Conservation (phyloP, 116 monocot genomes). For the Zostera marina region DNA sequence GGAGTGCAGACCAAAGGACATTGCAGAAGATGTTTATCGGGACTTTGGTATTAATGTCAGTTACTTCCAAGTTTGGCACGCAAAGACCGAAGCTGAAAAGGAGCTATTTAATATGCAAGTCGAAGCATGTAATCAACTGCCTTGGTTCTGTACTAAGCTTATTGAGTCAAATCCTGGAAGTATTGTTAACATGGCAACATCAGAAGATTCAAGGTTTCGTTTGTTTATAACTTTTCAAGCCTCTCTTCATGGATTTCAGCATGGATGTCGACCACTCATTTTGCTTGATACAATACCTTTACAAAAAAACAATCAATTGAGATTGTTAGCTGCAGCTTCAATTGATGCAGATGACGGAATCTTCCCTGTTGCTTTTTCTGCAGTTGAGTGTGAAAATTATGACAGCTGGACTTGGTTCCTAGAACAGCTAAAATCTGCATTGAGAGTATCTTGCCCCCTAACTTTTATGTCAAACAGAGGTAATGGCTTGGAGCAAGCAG, state of each 20-base stretch:
- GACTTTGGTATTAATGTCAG: slow-evolving; percentile 25
- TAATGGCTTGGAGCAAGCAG: slow-evolving; percentile 19
- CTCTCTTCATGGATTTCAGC: slow-evolving; percentile 26
- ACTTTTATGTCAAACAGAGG: slow-evolving; percentile 21
- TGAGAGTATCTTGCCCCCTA: slow-evolving; percentile 13
- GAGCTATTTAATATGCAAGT: slow-evolving; percentile 17
- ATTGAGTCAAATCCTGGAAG: slow-evolving; percentile 32
- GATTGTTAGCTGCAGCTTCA: slow-evolving; percentile 20
- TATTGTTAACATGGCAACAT: slow-evolving; percentile 10
- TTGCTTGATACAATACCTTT: slow-evolving; percentile 27
- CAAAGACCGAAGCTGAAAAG: slow-evolving; percentile 18
- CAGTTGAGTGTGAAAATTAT: slow-evolving; percentile 24
- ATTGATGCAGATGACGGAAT: slow-evolving; percentile 22
- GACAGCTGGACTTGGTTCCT: slow-evolving; percentile 34
- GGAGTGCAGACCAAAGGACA: slow-evolving; percentile 22
- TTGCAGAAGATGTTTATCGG: slow-evolving; percentile 16
- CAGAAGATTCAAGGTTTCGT: slow-evolving; percentile 19
- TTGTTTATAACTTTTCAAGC: slow-evolving; percentile 28
- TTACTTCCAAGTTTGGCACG: slow-evolving; percentile 30
- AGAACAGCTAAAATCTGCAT: slow-evolving; percentile 18
- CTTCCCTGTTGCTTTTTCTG: slow-evolving; percentile 33
- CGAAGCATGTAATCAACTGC: slow-evolving; percentile 24
- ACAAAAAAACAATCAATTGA: slow-evolving; percentile 21
- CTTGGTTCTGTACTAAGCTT: slow-evolving; percentile 24
- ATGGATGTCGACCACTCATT: slow-evolving; percentile 29